Conservation (phyloP, 805 yeast genomes). For the Millerozyma acaciae region DNA sequence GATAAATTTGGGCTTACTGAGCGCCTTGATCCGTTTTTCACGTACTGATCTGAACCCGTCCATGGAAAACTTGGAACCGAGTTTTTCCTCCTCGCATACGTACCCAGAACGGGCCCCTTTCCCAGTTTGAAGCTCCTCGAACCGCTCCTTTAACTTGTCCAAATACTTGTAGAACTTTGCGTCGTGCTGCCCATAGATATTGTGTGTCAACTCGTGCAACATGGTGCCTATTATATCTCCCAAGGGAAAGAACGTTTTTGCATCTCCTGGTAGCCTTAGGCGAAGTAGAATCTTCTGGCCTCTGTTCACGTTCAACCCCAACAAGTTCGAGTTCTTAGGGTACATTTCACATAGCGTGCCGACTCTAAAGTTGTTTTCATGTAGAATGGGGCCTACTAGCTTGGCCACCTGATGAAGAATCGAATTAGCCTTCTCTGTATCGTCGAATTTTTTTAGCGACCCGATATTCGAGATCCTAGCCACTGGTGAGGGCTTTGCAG, state of each 20-base stretch:
- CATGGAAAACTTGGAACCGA: slow-evolving; percentile 35
- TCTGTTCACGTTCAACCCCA: slow-evolving; percentile 79
- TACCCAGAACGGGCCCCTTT: slow-evolving; percentile 44
- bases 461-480: slow-evolving; percentile 34
- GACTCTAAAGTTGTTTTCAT: slow-evolving; percentile 60
- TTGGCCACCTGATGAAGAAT: slow-evolving; percentile 66
- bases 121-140: slow-evolving; percentile 38
- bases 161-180: slow-evolving; percentile 59
- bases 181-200: slow-evolving; percentile 77
- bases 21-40: slow-evolving; percentile 40
- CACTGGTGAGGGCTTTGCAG: slow-evolving; percentile 31
- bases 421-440: slow-evolving; percentile 39
- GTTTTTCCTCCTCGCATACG: slow-evolving; percentile 42
- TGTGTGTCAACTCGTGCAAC: slow-evolving; percentile 87
- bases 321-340: slow-evolving; percentile 60
- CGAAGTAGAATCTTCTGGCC: slow-evolving; percentile 74
- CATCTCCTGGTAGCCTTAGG: slow-evolving; percentile 55
- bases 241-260: slow-evolving; percentile 55
- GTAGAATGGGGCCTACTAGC: slow-evolving; percentile 75
- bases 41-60: slow-evolving; percentile 19
- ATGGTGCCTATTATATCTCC: slow-evolving; percentile 72
- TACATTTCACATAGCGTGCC: slow-evolving; percentile 72
- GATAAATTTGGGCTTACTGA: slow-evolving; percentile 37
- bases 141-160: slow-evolving; percentile 57
- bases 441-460: slow-evolving; percentile 31